Evolutionary conservation across 1,284 basidiomycete genomes (phyloP).

Genomic region (Cystobasidium slooffiae): DNA sequence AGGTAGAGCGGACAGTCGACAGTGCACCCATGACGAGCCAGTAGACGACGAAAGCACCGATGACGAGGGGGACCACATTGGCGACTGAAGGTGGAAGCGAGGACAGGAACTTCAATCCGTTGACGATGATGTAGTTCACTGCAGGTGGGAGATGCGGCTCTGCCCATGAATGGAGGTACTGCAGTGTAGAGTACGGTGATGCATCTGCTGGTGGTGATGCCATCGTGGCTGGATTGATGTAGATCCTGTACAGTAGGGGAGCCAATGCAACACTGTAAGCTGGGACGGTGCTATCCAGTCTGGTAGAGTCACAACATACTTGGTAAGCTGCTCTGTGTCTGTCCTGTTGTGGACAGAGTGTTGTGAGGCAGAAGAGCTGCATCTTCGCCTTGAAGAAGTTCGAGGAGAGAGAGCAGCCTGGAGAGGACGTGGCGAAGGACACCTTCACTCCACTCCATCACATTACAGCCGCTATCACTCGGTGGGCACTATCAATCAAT

Average conservation of each 20-base stretch:
- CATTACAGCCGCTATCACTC: not conserved
- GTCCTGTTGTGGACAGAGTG: not conserved
- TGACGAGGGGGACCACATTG: constrained; percentile 38
- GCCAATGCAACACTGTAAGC: not conserved
- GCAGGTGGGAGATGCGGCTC: constrained; percentile 34
- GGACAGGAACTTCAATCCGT: constrained; percentile 10
- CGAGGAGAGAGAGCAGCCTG: not conserved
- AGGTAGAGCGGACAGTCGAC: constrained; percentile 22
- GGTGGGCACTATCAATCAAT: not conserved
- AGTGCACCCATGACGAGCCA: constrained; percentile 17
- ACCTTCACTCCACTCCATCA: not conserved
- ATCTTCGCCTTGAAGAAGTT: not conserved
- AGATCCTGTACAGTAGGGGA: not conserved
- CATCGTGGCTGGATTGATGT: not conserved
- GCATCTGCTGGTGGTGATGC: constrained; percentile 3
- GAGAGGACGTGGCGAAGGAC: not conserved
- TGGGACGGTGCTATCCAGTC: not conserved
- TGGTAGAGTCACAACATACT: not conserved
- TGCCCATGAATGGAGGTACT: constrained; percentile 23
- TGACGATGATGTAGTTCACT: constrained; percentile 17
- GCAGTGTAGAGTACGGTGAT: constrained; percentile 28
- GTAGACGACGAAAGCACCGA: constrained; percentile 32
- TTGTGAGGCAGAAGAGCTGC: not conserved
- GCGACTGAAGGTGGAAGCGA: constrained; percentile 39
- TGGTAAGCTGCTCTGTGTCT: not conserved